Evolutionary conservation across 306 rosid genomes (phyloP), one percentile per base, ranked within the genome.

Genomic region (Parietaria judaica): DNA sequence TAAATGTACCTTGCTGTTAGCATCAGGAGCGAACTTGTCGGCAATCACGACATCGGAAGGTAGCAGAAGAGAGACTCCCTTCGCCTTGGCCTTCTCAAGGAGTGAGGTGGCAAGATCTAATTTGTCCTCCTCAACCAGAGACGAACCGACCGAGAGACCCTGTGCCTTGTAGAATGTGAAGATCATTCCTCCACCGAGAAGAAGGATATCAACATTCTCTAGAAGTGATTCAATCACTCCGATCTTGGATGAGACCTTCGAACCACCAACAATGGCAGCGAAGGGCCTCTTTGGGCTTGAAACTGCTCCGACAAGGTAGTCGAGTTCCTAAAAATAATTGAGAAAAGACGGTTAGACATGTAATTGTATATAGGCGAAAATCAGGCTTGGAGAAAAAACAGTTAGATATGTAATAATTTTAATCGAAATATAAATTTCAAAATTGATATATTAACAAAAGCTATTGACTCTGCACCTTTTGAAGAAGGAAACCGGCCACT

Each of bases 181-280:
- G 83, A 94, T 94, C 99, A 94, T 94, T 4, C 99, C 99, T 57
- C 99, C 99, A 57, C 99, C 99, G 35, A 94, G 99, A 72, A 94
- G 86, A 55, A 94, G 89, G 67, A 80, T 75, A 71, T 94, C 95
- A 71, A 75, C 81, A 60, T 88, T 94, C 72, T 94, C 99, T 14
- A 94, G 79, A 16, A 94, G 94, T 16, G 99, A 94, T 58, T 94
- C 99, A 3, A 94, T 94, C 60, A 94, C 99, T 51, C 99, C 99
- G 64, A 94, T 94, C 80, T 94, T 94, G 56, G 97, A 86, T 16
- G 99, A 94, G 63, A 94, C 99, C 85, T 94, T 94, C 41, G 99
- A 88, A 75, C 99, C 99, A 81, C 99, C 99, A 51, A 94, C 99
- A 79, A 94, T 94, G 83, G 99, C 99, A 58, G 99, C 99, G 78